phyloP scores from a whole-genome alignment of 176 grass and related monocot species.

The Ensete glaucum region DNA sequence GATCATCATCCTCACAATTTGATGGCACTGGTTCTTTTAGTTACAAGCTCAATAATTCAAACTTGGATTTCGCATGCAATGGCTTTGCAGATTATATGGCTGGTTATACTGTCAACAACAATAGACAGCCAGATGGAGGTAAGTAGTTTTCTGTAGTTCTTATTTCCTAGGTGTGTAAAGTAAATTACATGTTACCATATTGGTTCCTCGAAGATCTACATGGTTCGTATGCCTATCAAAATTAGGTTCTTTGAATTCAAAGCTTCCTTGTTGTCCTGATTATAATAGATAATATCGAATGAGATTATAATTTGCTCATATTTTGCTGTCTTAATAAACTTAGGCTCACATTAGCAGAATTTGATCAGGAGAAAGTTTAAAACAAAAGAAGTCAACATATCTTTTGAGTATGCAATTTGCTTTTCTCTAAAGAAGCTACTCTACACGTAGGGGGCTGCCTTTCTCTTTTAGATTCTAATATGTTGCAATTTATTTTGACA shows the following conservation, averaged over 20 bases:
- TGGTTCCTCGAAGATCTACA: too few relatives aligned
- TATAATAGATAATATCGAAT: too few relatives aligned
- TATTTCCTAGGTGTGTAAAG: too few relatives aligned
- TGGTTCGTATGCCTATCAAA: too few relatives aligned
- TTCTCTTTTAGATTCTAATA: constrained; percentile 5
- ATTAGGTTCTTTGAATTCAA: too few relatives aligned
- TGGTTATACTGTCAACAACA: constrained; percentile 55
- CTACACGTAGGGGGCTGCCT: background rate
- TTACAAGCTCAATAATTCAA: constrained; percentile 48
- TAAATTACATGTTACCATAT: too few relatives aligned
- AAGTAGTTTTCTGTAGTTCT: constrained; percentile 17
- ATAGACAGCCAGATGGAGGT: constrained; percentile 63
- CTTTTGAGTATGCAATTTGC: background rate
- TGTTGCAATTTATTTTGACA: constrained; percentile 5
- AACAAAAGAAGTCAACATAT: too few relatives aligned
- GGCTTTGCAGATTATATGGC: constrained; percentile 42
- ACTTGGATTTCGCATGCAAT: constrained; percentile 35
- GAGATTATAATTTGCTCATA: too few relatives aligned
- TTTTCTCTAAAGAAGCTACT: background rate
- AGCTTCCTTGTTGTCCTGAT: too few relatives aligned
- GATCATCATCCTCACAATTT: constrained; percentile 45
- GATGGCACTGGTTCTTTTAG: constrained; percentile 43
- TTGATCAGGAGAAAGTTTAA: too few relatives aligned
- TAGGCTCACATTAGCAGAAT: too few relatives aligned
- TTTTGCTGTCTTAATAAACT: too few relatives aligned